Base-by-base conservation (phyloP, 805 yeast genomes). In the Yamadazyma insecticola region DNA sequence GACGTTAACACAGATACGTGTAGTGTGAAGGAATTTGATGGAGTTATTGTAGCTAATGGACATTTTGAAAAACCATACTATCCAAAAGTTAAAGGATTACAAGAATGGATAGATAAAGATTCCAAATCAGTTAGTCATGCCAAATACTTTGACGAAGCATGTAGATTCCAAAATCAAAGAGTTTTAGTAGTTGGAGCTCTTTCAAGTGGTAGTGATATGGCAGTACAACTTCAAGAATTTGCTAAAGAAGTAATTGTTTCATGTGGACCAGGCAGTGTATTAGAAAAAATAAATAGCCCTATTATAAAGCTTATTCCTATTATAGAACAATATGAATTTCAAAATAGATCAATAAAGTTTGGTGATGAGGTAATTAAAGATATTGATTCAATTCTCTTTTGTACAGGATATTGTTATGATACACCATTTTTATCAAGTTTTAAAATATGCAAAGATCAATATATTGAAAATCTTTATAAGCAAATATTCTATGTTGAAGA, bases 121-220 rank as follows among this genome's bases (percentile, higher is more conserved):
- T 62, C 65, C 1, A 36, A 31, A 1, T 38, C 57, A 4, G 41
- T 62, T 16, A 40, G 48, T 27, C 68, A 62, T 43, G 56, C 65
- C 15, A 58, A 60, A 38, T 55, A 53, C 29, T 57, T 43, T 36
- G 46, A 55, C 22, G 36, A 35, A 19, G 45, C 57, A 2, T 35
- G 35, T n/a, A 41, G 42, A 9, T 67, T 49, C 38, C 44, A 48
- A 5, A 54, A 60, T 15, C 53, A 61, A 26, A 65, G 56, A n/a
- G 75, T 79, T 11, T 52, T 85, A 26, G 69, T 84, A 5, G 74
- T 85, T n/a, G 95, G 95, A 0, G 80, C 78, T 44, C 76, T 80
- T 8, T 81, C 92, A 2, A 77, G 87, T 18, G 95, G 90, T 16
- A 72, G 76, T 13, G 95, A 87, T 48, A 61, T 83, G 24, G 73